A percentile compares a stretch with the other conserved stretches of the same genome.
phyloP scores from a whole-genome alignment of 768 basidiomycete genomes.

The Xerocomus brunneocitrinus region DNA sequence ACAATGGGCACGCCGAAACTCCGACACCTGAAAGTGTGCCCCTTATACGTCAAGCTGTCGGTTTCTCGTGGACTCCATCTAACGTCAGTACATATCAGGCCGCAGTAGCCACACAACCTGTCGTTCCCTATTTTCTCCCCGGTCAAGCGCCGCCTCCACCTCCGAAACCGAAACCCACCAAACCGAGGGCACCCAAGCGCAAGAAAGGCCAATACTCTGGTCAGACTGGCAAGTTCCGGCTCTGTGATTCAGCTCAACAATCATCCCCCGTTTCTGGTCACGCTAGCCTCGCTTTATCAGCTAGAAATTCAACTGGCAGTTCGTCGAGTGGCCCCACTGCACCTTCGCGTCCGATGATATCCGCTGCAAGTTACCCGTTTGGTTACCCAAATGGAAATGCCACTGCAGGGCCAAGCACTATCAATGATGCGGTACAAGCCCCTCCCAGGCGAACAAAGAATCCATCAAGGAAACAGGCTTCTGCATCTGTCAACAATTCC shows the following conservation, averaged over 20 bases:
- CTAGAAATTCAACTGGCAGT: slow-evolving; percentile 5
- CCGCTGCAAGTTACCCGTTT: slow-evolving; percentile 1
- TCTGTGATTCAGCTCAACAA: slow-evolving; percentile 25
- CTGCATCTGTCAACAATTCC: background rate
- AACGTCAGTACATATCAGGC: slow-evolving; percentile 31
- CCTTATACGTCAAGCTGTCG: slow-evolving; percentile 56
- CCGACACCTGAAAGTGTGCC: slow-evolving; percentile 46
- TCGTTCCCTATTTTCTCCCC: slow-evolving; percentile 43
- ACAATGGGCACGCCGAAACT: slow-evolving; percentile 38
- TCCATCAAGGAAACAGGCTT: slow-evolving; percentile 7
- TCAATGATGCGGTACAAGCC: background rate
- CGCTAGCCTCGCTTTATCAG: slow-evolving; percentile 32
- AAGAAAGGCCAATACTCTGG: slow-evolving; percentile 39
- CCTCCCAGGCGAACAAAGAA: slow-evolving; percentile 12
- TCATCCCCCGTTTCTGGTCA: slow-evolving; percentile 21
- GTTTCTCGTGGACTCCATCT: slow-evolving; percentile 39
- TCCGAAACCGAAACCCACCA: slow-evolving; percentile 24
- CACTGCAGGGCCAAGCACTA: slow-evolving; percentile 1
- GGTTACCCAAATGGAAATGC: slow-evolving; percentile 4
- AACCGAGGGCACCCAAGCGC: slow-evolving; percentile 26
- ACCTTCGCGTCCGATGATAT: background rate
- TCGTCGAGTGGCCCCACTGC: background rate
- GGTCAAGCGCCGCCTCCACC: slow-evolving; percentile 39
- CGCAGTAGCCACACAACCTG: slow-evolving; percentile 17
- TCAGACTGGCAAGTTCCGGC: slow-evolving; percentile 49